Evolutionary conservation across 164 flowering plant species (phyloP).

Genomic region (Euptelea pleiosperma): DNA sequence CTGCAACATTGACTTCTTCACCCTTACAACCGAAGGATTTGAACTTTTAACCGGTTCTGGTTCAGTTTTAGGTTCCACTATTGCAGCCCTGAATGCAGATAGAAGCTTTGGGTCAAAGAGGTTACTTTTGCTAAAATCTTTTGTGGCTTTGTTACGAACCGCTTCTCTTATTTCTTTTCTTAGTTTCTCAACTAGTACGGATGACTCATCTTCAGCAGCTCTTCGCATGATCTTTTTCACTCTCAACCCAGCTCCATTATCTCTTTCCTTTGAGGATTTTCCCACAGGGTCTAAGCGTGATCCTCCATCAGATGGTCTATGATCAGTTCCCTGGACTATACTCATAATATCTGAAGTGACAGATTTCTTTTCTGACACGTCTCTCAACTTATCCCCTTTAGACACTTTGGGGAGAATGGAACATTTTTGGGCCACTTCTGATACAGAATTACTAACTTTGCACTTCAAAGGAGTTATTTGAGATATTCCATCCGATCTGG

Average conservation of each 20-base stretch:
- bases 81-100: constrained; percentile 81
- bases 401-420: constrained; percentile 13
- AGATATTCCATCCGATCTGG: constrained; percentile 28
- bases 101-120: constrained; percentile 81
- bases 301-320: constrained; percentile 26
- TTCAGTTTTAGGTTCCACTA: constrained; percentile 52
- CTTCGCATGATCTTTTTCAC: constrained; percentile 91
- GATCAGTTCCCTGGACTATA: constrained; percentile 48
- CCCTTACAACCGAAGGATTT: constrained; percentile 42
- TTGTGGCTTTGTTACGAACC: constrained; percentile 54
- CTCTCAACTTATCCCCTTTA: constrained; percentile 22
- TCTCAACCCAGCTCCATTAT: constrained; percentile 57
- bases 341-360: constrained; percentile 51
- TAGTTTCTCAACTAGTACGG: constrained; percentile 56
- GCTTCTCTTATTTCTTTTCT: constrained; percentile 85
- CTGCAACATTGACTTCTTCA: constrained; percentile 61
- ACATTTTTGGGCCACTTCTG: constrained; percentile 21
- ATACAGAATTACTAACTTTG: constrained; percentile 19
- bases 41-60: constrained; percentile 42
- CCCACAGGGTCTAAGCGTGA: constrained; percentile 16
- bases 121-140: constrained; percentile 41
- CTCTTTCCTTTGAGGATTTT: constrained; percentile 34
- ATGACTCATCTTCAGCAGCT: constrained; percentile 59
- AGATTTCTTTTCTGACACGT: constrained; percentile 23
- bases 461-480: constrained; percentile 16